Conservation (phyloP, 225 moss, liverwort and hornwort species). For the Rhytidiadelphus loreus region DNA sequence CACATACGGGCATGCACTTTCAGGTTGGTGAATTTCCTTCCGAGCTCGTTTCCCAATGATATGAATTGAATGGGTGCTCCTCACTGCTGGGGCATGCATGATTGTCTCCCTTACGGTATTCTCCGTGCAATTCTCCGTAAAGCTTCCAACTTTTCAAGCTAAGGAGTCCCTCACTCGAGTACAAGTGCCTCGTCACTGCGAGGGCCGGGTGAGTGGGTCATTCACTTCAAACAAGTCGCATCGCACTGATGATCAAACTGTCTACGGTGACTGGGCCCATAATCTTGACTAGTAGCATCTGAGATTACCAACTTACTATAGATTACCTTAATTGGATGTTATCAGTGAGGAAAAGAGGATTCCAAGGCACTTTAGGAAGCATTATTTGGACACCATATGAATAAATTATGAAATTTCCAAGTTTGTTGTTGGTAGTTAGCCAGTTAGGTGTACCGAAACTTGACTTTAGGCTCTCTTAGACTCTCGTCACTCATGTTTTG, state of each 20-base stretch:
- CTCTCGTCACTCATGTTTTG: no score
- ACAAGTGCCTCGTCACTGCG: background rate
- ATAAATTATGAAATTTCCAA: background rate
- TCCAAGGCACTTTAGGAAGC: background rate
- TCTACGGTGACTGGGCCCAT: no score
- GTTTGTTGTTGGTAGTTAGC: background rate
- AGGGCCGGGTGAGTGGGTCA: no score
- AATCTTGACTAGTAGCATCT: background rate
- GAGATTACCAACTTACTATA: background rate
- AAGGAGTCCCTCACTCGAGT: background rate
- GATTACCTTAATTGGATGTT: no score
- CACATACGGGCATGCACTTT: background rate
- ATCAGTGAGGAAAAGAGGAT: fast-evolving
- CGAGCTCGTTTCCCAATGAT: background rate
- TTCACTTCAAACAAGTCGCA: no score
- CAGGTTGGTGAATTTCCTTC: background rate
- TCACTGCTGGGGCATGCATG: background rate
- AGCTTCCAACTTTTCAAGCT: background rate
- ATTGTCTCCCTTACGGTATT: background rate
- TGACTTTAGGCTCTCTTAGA: no score
- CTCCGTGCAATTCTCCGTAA: background rate
- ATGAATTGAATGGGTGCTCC: background rate
- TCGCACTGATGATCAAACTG: no score
- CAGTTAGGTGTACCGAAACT: background rate
- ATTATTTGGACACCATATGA: background rate